Base-by-base conservation (phyloP, 169 alveolate genomes). In the Plasmodium gallinaceum region DNA sequence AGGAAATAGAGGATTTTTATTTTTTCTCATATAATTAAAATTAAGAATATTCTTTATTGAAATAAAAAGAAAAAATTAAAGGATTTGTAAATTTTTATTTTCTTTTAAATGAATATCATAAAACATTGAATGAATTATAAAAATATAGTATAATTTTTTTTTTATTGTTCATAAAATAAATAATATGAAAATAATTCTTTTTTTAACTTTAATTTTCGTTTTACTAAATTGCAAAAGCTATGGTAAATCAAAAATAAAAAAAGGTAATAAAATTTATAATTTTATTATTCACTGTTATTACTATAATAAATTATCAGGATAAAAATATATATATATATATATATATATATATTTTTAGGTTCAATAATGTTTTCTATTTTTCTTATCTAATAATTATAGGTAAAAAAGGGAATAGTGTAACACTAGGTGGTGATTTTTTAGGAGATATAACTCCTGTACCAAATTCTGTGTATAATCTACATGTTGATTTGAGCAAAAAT, bases 361-460 rank as follows among this genome's bases (percentile, higher is more conserved):
- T 42, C 7, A 18, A n/a, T 78, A 60, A 22, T 8, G 37, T 43
- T 68, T 68, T 68, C 43, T 43, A 20, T 58, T 60, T 80, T 60
- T 70, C 51, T 46, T 69, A 45, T 78, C n/a, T 37, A 76, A 37
- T 43, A 66, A 80, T 66, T 51, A 43, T 68, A 68, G 83, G 83
- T 22, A 80, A 80, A 68, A 80, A 80, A 42, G 90, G 90, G 43
- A 80, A 68, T 66, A 80, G 16, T 68, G 26, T 68, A 20, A 32
- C 90, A 32, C 52, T 80, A 62, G 90, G 90, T 43, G 90, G 90
- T 18, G 90, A 80, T 32, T 80, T 80, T 42, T 80, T 80, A 61
- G 90, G 90, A 60, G 90, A 80, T 32, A 80, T 68, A 9, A 80
- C 90, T 1, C 90, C 90, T 68, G 10, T 80, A n/a, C 90, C 90